These are phyloP conservation scores for Primulina eburnea DNA, from an alignment of 257 asterid genomes.

Conservation along the genomic window DNA sequence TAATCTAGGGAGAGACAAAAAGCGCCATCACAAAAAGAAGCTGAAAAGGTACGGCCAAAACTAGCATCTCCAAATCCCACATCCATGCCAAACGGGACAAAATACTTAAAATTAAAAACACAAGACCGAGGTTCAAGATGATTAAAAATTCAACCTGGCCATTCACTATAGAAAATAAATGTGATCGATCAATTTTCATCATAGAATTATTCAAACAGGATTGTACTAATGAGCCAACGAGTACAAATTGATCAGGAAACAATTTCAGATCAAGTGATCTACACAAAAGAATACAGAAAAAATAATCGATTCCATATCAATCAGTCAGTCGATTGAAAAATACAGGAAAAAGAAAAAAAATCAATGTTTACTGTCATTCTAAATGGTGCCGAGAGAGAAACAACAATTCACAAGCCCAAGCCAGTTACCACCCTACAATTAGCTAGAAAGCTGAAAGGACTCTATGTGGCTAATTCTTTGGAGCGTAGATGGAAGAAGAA, in stretches of 20 bases:
- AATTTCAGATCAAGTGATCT: neutral
- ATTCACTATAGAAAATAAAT: neutral
- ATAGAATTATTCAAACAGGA: neutral
- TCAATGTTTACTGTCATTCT: neutral
- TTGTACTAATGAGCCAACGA: neutral
- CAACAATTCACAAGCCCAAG: neutral
- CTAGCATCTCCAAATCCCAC: neutral
- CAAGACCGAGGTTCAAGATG: neutral
- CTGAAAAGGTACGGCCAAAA: neutral
- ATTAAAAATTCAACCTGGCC: neutral
- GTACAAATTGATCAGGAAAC: neutral
- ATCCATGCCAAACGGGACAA: neutral
- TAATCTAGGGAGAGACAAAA: neutral
- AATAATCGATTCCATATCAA: neutral
- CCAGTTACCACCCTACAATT: neutral
- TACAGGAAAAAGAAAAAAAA: neutral
- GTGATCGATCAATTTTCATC: neutral
- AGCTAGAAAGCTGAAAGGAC: neutral
- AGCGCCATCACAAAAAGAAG: neutral
- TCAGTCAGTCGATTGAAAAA: neutral
- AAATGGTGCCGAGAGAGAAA: neutral
- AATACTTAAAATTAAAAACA: no score
- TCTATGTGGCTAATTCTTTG: neutral
- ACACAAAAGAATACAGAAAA: neutral
- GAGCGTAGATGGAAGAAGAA: conserved; percentile 26